A percentile compares a stretch with the other conserved stretches of the same genome.
These are phyloP conservation scores for Phytophthora megakarya DNA, from an alignment of 352 stramenopile genomes.

Conservation along the genomic window DNA sequence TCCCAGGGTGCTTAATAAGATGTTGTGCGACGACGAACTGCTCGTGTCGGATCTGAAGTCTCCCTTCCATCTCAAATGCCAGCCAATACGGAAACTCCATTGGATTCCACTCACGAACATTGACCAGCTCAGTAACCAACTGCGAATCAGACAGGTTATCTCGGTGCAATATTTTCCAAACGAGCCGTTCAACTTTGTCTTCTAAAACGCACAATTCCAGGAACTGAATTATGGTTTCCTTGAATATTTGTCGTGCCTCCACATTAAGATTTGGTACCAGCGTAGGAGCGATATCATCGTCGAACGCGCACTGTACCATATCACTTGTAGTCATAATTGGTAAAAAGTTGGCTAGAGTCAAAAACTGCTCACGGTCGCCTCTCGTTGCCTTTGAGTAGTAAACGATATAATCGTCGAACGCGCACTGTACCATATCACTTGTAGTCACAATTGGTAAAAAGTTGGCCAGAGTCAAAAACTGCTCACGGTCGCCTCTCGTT, in stretches of 20 bases:
- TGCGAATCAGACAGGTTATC: slow-evolving; percentile 18
- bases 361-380: slow-evolving; percentile 20
- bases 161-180: slow-evolving; percentile 11
- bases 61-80: slow-evolving; percentile 86
- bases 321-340: slow-evolving; percentile 38
- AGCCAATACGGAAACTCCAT: slow-evolving; percentile 77
- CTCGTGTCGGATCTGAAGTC: slow-evolving; percentile 81
- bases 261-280: slow-evolving; percentile 34
- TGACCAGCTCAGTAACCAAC: slow-evolving; percentile 61
- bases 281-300: slow-evolving; percentile 36
- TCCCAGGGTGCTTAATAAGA: slow-evolving; percentile 63
- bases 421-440: slow-evolving; percentile 42
- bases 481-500: slow-evolving; percentile 12
- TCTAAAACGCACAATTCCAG: slow-evolving; percentile 79
- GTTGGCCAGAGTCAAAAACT: slow-evolving; percentile 31
- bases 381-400: slow-evolving; percentile 7
- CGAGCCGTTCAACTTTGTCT: slow-evolving; percentile 64
- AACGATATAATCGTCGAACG: slow-evolving; percentile 41
- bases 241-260: slow-evolving; percentile 22
- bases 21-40: slow-evolving; percentile 80
- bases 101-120: slow-evolving; percentile 53
- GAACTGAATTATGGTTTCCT: slow-evolving; percentile 26
- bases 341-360: slow-evolving; percentile 30
- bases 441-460: slow-evolving; percentile 34
- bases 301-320: slow-evolving; percentile 37